These are phyloP conservation scores for Colletotrichum eleusines DNA, from an alignment of 2,329 filamentous ascomycete genomes.

Conservation along the genomic window DNA sequence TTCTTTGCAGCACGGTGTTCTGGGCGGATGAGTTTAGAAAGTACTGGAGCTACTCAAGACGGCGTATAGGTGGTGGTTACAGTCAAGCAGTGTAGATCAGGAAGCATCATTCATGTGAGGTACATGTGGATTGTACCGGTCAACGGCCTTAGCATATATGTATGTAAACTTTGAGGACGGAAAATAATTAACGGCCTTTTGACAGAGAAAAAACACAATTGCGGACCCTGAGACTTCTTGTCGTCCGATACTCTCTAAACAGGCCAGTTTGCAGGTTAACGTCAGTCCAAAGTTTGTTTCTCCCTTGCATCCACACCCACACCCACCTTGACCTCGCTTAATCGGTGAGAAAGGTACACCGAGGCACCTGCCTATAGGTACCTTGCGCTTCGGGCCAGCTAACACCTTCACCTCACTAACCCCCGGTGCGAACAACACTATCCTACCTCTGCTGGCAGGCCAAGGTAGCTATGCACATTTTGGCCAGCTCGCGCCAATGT, in stretches of 20 bases:
- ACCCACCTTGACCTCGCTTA: slow-evolving; percentile 39
- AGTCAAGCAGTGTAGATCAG: slow-evolving; percentile 71
- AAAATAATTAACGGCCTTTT: slow-evolving; percentile 38
- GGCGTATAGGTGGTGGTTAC: slow-evolving; percentile 70
- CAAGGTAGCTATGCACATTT: slow-evolving; percentile 58
- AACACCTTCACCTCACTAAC: slow-evolving; percentile 37
- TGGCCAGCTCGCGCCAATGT: slow-evolving; percentile 59
- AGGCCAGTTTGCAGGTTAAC: slow-evolving; percentile 20
- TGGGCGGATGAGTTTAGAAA: slow-evolving; percentile 95
- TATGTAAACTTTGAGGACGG: slow-evolving; percentile 34
- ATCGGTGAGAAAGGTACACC: slow-evolving; percentile 39
- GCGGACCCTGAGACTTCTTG: neutral
- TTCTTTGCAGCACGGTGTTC: slow-evolving; percentile 89
- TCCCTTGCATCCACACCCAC: slow-evolving; percentile 38
- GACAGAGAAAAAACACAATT: slow-evolving; percentile 2
- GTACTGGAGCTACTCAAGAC: slow-evolving; percentile 73
- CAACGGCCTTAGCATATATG: slow-evolving; percentile 31
- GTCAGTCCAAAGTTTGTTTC: slow-evolving; percentile 24
- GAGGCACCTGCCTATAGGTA: slow-evolving; percentile 27
- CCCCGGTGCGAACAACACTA: slow-evolving; percentile 37
- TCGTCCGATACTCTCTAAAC: slow-evolving; percentile 13
- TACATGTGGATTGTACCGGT: slow-evolving; percentile 24
- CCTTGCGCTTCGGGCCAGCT: slow-evolving; percentile 41
- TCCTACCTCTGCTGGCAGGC: slow-evolving; percentile 42
- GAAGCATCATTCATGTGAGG: slow-evolving; percentile 19